Base-by-base conservation (phyloP, 495 filamentous ascomycete genomes). In the Hypoxylon subgilvum region DNA sequence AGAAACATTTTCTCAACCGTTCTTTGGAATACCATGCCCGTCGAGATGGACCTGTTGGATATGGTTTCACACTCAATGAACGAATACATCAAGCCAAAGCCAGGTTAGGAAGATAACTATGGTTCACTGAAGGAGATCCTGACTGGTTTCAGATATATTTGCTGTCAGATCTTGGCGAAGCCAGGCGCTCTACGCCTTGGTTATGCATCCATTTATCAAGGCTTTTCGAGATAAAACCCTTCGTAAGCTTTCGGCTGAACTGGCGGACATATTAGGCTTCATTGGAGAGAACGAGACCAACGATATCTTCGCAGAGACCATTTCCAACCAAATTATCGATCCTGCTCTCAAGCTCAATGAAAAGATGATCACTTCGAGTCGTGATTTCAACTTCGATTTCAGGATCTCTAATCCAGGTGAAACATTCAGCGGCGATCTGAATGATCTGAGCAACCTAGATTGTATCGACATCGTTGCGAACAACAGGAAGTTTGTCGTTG, bases 401-500 rank as follows among this genome's bases (percentile, higher is more conserved):
- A 57, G 67, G 32, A 35, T 52, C 4, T 9, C 6, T 16, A 21
- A 17, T 17, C 1, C 22, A 0, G 51, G 41, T 0, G 1, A 39
- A 22, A 28, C 7, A 1, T 54, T 45, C 18, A 12, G 22, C 8
- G 51, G 41, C 7, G 31, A 30, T 6, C 1, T 19, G 6, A 0
- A 18, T 1, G 16, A 54, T 27, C 44, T 73, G 8, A 32, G 21
- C n/a, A 32, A 52, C 1, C 53, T 73, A 2, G 28, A 56, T 13
- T 73, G 70, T 62, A 57, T 65, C 13, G 69, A 75, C 52, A 56
- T 69, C 4, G 59, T 67, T 3, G 36, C 51, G 19, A 68, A 69
- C 45, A 52, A 63, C 12, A 64, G 69, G 38, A 46, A 52, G 1
- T 66, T 75, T 46, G 44, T 49, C 35, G 12, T 67, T 6, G 53